Evolutionary conservation across 2,329 filamentous ascomycete species (phyloP).

Genomic region (Aspergillus caelatus): DNA sequence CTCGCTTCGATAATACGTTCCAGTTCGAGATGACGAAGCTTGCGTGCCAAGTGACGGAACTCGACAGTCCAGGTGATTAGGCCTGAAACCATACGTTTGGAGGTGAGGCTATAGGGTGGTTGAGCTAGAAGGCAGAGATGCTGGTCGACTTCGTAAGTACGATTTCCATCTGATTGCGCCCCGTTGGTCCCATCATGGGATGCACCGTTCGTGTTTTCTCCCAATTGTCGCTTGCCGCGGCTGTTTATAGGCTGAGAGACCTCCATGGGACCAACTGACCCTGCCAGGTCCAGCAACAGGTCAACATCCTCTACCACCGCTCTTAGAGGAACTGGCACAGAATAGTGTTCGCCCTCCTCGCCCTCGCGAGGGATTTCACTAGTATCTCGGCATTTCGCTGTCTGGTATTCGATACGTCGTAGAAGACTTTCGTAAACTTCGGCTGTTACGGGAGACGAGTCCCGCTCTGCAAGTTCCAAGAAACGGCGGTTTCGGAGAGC

Average conservation of each 20-base stretch:
- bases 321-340: slow-evolving; percentile 37
- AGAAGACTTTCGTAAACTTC: slow-evolving; percentile 78
- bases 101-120: slow-evolving; percentile 42
- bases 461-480: slow-evolving; percentile 69
- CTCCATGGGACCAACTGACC: slow-evolving; percentile 38
- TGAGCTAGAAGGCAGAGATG: slow-evolving; percentile 55
- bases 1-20: slow-evolving; percentile 78
- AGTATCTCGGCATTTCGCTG: slow-evolving; percentile 64
- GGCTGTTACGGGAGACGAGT: slow-evolving; percentile 73
- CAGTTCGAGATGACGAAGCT: slow-evolving; percentile 74
- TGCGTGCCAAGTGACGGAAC: slow-evolving; percentile 71
- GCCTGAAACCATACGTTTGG: slow-evolving; percentile 46
- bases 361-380: slow-evolving; percentile 43
- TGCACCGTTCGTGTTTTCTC: slow-evolving; percentile 40
- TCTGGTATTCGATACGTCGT: slow-evolving; percentile 68
- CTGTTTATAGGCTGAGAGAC: slow-evolving; percentile 26
- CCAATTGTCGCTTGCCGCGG: slow-evolving; percentile 36
- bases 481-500: slow-evolving; percentile 79
- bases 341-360: slow-evolving; percentile 45
- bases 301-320: slow-evolving; percentile 42
- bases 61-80: slow-evolving; percentile 81
- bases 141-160: slow-evolving; percentile 40
- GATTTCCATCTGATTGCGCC: slow-evolving; percentile 24
- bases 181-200: slow-evolving; percentile 54
- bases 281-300: slow-evolving; percentile 39